Base-by-base conservation (phyloP, 345 rosid species). In the Limnanthes douglasii region DNA sequence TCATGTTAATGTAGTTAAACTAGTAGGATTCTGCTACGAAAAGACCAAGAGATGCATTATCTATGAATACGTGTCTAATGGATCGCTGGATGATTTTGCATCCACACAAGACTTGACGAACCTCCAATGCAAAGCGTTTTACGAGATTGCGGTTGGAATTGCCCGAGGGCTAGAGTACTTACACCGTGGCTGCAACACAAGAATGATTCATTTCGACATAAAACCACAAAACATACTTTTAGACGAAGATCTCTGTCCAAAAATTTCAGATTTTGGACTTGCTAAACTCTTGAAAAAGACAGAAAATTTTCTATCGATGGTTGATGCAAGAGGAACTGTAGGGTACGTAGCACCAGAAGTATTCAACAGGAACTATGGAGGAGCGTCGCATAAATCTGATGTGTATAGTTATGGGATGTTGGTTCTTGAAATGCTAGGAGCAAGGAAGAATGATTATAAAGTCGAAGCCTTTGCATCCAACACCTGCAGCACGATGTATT, bases 251-350 rank as follows among this genome's bases (percentile, higher is more conserved):
- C 64, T 60, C n/a, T 37, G 51, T 11, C 69, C 74, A 0, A 66
- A 70, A 26, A 70, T 66, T 5, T 61, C 59, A 0, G 64, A 74
- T 26, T 74, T 69, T 0, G 70, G 72, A 4, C 63, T 74, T 0
- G 59, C 78, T 2, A 69, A 64, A 46, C 39, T 55, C 1, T 59
- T 64, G 26, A 41, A 37, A 0, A 35, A 26, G 3, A 57, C 48
- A 2, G 71, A 54, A 11, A 68, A 65, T 7, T 13, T 35, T 1
- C 39, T 69, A 14, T 62, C 72, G 0, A 23, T 54, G 56, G 0
- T 39, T 11, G 51, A 41, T 0, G 47, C 35, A 1, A 35, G 54
- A 41, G 66, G 69, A 3, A 65, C 69, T 0, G 2, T 14, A 3
- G 66, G 69, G 2, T 69, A 69, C 19, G 47, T 69, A 7, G 66